Base-by-base conservation (phyloP, 164 flowering plant species). In the Vitis rotundifolia region DNA sequence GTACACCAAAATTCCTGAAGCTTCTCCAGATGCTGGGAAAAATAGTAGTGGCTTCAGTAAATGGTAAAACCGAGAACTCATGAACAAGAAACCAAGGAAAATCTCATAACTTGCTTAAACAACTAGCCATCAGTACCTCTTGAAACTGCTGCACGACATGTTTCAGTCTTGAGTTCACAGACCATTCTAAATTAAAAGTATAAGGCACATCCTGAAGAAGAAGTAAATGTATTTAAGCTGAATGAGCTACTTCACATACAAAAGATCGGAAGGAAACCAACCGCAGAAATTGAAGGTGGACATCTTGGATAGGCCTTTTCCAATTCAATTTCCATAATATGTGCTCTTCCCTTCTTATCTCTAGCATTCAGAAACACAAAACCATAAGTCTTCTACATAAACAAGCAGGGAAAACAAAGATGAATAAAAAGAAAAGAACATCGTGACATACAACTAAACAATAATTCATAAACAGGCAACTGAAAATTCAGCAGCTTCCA, bases 1-100 rank as follows among this genome's bases (percentile, higher is more conserved):
- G 80, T 80, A 59, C 85, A 82, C 93, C 94, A 92, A 64, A 90
- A 83, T 48, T 85, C 91, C 63, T 87, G 91, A 72, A 90, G 86
- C 71, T 81, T 84, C 73, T 88, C 87, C 75, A 92, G 71, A 77
- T 88, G 93, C 93, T 92, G 79, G 55, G 69, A 18, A 12, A 68
- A 63, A 67, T 26, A 15, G 52, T 11, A 47, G 9, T 29, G 12
- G 59, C 26, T 37, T 37, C 49, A 62, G 26, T 11, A 16, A 19
- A 66, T n/a, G 52, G 16, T 64, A 18, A 75, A 73, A 60, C 5
- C 29, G 66, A 11, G 68, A 28, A 57, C 12, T 14, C 26, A 51
- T 26, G 8, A 60, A 55, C 12, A 59, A 63, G 16, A 9, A 10
- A 37, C 44, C 44, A 49, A 13, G 37, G 56, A 63, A 62, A 16